Percentiles rank a stretch among this genome's conserved stretches.
phyloP scores from a whole-genome alignment of 2,329 filamentous ascomycete species.

The Alternaria burnsii region DNA sequence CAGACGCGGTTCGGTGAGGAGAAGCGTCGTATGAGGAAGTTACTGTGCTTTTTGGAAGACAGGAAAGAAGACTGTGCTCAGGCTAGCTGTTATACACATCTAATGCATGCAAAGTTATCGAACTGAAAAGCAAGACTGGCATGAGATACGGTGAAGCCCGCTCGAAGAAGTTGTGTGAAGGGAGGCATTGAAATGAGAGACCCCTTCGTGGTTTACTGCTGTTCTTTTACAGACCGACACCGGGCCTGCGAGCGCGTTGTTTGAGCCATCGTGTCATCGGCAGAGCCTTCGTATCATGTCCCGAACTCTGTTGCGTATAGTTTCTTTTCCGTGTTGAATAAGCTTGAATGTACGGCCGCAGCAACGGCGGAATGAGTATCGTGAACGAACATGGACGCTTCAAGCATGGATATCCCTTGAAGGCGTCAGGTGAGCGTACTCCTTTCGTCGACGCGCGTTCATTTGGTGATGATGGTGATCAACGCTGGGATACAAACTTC shows the following conservation, averaged over 20 bases:
- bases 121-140: constrained; percentile 3
- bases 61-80: neutral
- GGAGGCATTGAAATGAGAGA: neutral
- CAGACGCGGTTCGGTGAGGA: neutral
- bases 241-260: neutral
- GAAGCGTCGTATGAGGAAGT: neutral
- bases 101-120: neutral
- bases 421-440: neutral
- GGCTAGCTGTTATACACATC: neutral
- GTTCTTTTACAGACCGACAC: neutral
- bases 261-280: neutral
- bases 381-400: neutral
- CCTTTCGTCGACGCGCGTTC: constrained; percentile 9
- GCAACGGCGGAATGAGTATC: constrained; percentile 1
- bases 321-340: constrained; percentile 1
- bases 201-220: constrained; percentile 1
- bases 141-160: neutral
- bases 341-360: neutral
- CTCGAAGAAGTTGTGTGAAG: neutral
- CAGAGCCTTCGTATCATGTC: neutral
- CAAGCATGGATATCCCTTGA: neutral
- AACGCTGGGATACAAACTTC: neutral
- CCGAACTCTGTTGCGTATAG: neutral
- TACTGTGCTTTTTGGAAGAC: constrained; percentile 1
- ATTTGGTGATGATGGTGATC: neutral